These are phyloP conservation scores for Neohortaea acidophila DNA, from an alignment of 495 filamentous ascomycete species.

Conservation along the genomic window DNA sequence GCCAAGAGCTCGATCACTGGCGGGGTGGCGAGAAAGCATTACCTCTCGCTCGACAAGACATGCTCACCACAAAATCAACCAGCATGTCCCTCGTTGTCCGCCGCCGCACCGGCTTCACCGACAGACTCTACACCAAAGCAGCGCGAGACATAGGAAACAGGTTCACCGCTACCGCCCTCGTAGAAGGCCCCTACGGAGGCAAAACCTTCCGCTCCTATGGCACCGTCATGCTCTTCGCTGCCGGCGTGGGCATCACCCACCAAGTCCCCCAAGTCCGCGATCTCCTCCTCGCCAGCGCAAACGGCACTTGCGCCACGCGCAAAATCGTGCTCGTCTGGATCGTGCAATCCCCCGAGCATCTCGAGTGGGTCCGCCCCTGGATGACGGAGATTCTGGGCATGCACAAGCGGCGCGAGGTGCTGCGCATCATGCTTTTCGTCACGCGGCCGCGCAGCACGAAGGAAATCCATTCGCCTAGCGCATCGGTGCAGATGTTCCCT, in stretches of 20 bases:
- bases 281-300: slow-evolving; percentile 55
- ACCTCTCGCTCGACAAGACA: slow-evolving; percentile 23
- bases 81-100: slow-evolving; percentile 67
- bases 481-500: slow-evolving; percentile 70
- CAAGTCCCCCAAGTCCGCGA: slow-evolving; percentile 78
- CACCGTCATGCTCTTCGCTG: slow-evolving; percentile 76
- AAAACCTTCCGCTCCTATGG: slow-evolving; percentile 81
- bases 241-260: slow-evolving; percentile 88
- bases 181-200: slow-evolving; percentile 81
- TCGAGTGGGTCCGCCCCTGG: slow-evolving; percentile 89
- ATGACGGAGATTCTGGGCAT: slow-evolving; percentile 76
- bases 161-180: slow-evolving; percentile 41
- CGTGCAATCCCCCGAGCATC: slow-evolving; percentile 67
- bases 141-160: slow-evolving; percentile 27
- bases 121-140: slow-evolving; percentile 56
- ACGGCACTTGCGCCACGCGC: slow-evolving; percentile 63
- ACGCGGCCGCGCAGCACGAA: slow-evolving; percentile 61
- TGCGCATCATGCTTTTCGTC: slow-evolving; percentile 75
- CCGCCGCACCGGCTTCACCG: slow-evolving; percentile 75
- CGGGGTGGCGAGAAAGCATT: slow-evolving; percentile 25
- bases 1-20: slow-evolving; percentile 28
- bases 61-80: slow-evolving; percentile 26
- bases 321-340: slow-evolving; percentile 78
- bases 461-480: slow-evolving; percentile 53
- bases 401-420: slow-evolving; percentile 58